Conservation (phyloP, 257 asterid genomes). For the Solanum dulcamara region DNA sequence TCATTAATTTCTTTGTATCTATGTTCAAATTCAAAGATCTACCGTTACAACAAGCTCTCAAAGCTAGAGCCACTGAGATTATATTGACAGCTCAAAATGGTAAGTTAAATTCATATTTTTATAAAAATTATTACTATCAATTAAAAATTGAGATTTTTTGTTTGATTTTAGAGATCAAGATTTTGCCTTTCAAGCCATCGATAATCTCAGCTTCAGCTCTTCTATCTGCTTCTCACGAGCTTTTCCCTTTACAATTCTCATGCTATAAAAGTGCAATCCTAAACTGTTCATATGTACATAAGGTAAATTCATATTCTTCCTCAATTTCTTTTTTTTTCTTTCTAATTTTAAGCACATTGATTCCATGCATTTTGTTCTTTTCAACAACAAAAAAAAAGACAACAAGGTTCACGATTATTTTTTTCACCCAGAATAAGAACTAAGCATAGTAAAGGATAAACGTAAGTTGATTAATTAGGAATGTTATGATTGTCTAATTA, state of each 20-base stretch:
- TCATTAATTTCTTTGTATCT: conserved; percentile 31
- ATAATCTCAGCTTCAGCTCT: conserved; percentile 55
- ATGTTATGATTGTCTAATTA: neutral
- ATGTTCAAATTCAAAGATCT: conserved; percentile 25
- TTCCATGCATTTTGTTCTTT: neutral
- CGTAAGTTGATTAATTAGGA: neutral
- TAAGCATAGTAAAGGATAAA: neutral
- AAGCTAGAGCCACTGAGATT: conserved; percentile 38
- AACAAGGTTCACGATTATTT: neutral
- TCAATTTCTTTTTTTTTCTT: neutral
- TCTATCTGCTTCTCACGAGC: conserved; percentile 32
- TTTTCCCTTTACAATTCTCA: conserved; percentile 40
- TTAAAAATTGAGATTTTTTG: too few relatives aligned
- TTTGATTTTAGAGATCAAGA: conserved; percentile 29
- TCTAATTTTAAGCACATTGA: neutral
- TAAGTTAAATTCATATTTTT: neutral
- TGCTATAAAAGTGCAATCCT: conserved; percentile 24
- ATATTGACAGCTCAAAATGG: conserved; percentile 50
- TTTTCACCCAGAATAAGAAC: neutral
- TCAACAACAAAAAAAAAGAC: neutral
- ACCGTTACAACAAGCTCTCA: conserved; percentile 28
- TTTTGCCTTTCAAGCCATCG: conserved; percentile 56
- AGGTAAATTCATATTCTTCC: conserved; percentile 17
- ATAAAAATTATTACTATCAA: neutral
- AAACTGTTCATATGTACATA: conserved; percentile 33